Conservation (phyloP, 306 rosid genomes). For the Malus sieversii region DNA sequence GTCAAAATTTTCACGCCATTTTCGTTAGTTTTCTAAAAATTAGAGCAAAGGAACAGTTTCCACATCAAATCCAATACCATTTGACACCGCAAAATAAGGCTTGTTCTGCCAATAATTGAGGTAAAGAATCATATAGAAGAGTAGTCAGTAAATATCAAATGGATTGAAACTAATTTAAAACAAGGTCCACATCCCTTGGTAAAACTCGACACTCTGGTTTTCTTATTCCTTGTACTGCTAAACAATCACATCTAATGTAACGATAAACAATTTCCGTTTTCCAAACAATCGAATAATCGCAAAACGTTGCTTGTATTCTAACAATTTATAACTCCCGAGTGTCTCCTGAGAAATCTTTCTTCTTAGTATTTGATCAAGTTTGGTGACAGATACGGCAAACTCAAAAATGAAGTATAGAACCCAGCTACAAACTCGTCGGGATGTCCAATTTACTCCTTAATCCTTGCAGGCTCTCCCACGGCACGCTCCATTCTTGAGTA, state of each 20-base stretch:
- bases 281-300: background rate
- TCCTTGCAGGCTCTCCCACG: constrained; percentile 67
- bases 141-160: background rate
- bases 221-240: constrained; percentile 10
- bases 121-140: too few species aligned
- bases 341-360: background rate
- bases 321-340: background rate
- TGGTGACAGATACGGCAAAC: constrained; percentile 4
- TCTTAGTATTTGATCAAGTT: background rate
- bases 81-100: too few species aligned
- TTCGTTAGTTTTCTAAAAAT: too few species aligned
- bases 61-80: too few species aligned
- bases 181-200: background rate
- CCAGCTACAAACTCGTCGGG: background rate
- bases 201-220: background rate
- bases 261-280: constrained; percentile 6
- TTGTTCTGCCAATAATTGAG: background rate
- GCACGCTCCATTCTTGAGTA: constrained; percentile 76
- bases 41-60: background rate
- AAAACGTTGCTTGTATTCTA: constrained; percentile 3
- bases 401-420: constrained; percentile 8
- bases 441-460: constrained; percentile 39
- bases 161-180: background rate
- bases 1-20: too few species aligned
- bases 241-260: constrained; percentile 4